phyloP scores from a whole-genome alignment of 2,329 filamentous ascomycete genomes.

The Cercospora citrullina region DNA sequence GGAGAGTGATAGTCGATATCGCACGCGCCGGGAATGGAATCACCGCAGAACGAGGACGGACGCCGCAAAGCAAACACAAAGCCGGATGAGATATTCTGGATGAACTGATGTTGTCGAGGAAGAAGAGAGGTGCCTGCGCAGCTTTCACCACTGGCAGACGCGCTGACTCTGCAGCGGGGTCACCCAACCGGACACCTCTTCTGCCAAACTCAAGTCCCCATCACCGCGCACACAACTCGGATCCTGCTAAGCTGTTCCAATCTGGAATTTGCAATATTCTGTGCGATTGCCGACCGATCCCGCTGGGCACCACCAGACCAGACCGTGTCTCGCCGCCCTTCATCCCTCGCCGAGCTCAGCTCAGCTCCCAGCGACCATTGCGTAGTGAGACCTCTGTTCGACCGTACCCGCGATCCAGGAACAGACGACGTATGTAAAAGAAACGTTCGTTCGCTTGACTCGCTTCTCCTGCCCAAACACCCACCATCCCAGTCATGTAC shows the following conservation, averaged over 20 bases:
- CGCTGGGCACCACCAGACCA: not conserved
- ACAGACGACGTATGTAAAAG: not conserved
- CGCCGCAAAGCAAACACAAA: slow-evolving; percentile 5
- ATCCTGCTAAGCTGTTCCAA: not conserved
- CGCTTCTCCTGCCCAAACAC: not conserved
- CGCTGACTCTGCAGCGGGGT: not conserved
- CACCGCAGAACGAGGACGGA: slow-evolving; percentile 7
- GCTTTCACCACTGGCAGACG: not conserved
- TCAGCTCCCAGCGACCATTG: not conserved
- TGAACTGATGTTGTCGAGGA: not conserved
- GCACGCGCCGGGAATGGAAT: slow-evolving; percentile 1
- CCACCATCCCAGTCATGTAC: slow-evolving; percentile 9
- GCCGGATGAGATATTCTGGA: not conserved
- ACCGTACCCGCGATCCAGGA: not conserved
- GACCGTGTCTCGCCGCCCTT: not conserved
- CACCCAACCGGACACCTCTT: not conserved
- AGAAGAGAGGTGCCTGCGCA: not conserved
- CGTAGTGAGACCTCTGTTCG: not conserved
- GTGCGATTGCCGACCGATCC: not conserved
- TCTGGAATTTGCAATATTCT: not conserved
- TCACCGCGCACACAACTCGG: not conserved
- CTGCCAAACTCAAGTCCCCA: slow-evolving; percentile 3
- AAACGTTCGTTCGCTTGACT: not conserved
- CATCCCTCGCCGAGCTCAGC: not conserved
- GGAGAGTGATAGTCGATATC: not conserved